Conservation (phyloP, 2,329 filamentous ascomycete species). For the Ceratocystis eucalypticola region DNA sequence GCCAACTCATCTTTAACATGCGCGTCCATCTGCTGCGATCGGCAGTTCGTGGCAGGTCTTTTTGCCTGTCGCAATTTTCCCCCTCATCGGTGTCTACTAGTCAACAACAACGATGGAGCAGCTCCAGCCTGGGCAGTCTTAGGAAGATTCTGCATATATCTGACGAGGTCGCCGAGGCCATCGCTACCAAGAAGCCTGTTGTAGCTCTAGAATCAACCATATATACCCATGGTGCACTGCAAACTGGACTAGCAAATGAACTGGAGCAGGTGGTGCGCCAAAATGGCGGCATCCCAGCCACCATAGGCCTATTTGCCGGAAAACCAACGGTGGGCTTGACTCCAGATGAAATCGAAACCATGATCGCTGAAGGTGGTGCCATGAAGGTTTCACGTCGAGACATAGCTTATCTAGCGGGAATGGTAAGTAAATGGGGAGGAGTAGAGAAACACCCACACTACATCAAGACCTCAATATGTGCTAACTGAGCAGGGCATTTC, state of each 20-base stretch:
- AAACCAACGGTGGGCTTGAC: conserved; percentile 67
- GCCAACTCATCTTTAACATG: background rate
- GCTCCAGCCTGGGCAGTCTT: conserved; percentile 24
- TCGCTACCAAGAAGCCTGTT: conserved; percentile 62
- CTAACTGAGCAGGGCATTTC: conserved; percentile 40
- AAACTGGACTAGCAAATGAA: conserved; percentile 58
- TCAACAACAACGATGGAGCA: conserved; percentile 14
- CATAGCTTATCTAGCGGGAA: conserved; percentile 64
- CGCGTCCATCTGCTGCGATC: conserved; percentile 2
- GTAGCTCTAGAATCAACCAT: conserved; percentile 93
- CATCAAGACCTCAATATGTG: background rate
- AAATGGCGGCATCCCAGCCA: conserved; percentile 75
- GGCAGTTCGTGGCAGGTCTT: background rate
- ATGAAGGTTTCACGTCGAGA: conserved; percentile 81
- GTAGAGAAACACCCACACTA: background rate
- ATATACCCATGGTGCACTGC: conserved; percentile 84
- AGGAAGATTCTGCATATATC: conserved; percentile 52
- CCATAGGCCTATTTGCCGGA: conserved; percentile 76
- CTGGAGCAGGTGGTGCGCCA: conserved; percentile 70
- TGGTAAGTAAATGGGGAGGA: conserved; percentile 37
- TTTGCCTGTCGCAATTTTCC: conserved; percentile 1
- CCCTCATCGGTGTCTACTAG: background rate
- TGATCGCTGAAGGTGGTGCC: conserved; percentile 55
- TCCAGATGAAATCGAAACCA: conserved; percentile 55
- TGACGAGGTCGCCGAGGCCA: conserved; percentile 67